phyloP scores from a whole-genome alignment of 345 rosid species.

The Noccaea caerulescens region DNA sequence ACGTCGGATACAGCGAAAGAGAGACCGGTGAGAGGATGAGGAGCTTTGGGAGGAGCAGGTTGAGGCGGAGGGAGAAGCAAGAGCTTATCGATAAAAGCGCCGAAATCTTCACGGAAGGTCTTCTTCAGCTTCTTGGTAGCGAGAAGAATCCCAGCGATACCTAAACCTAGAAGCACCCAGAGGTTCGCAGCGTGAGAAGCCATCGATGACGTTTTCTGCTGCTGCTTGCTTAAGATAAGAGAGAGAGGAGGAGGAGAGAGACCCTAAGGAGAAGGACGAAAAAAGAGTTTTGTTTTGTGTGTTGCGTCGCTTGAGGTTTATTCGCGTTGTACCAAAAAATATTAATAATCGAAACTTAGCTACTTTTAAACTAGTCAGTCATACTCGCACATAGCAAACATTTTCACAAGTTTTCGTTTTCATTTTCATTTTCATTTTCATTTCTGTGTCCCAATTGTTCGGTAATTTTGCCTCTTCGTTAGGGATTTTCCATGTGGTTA shows the following conservation, averaged over 20 bases:
- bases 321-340: neutral
- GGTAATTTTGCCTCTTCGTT: neutral
- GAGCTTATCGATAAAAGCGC: constrained; percentile 82
- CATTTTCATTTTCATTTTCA: neutral
- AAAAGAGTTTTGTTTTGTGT: constrained; percentile 30
- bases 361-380: no score
- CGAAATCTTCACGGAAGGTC: constrained; percentile 73
- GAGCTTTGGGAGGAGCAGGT: constrained; percentile 98
- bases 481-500: no score
- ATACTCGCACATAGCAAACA: neutral
- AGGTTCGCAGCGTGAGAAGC: constrained; percentile 73
- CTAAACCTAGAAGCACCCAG: constrained; percentile 85
- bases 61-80: constrained; percentile 92
- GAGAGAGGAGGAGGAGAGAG: constrained; percentile 15
- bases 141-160: constrained; percentile 77
- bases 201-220: constrained; percentile 48
- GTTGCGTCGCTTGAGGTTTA: constrained; percentile 24
- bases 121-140: constrained; percentile 69
- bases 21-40: constrained; percentile 90
- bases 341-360: neutral
- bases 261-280: constrained; percentile 24
- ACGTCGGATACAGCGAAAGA: constrained; percentile 84
- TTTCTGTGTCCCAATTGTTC: neutral
- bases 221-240: constrained; percentile 37
- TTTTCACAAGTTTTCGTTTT: neutral